Evolutionary conservation across 371 early-diverging fungal species (phyloP).

Genomic region (Mortierella sp.): DNA sequence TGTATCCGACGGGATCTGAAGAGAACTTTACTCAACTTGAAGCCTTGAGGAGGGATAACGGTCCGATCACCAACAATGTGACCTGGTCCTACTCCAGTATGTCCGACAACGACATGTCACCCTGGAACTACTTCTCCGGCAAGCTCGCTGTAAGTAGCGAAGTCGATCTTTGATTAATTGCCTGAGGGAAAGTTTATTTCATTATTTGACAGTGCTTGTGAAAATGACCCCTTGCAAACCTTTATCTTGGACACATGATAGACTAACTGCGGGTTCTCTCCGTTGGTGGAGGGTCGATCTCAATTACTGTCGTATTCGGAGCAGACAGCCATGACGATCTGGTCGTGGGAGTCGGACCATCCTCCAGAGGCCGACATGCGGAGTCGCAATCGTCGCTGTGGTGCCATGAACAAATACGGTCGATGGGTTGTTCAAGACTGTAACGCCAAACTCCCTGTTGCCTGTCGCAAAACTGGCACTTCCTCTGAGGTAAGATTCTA

Average conservation of each 20-base stretch:
- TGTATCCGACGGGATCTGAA: conserved; percentile 42
- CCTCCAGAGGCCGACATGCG: conserved; percentile 26
- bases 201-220: neutral
- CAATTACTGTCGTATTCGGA: conserved; percentile 35
- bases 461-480: conserved; percentile 43
- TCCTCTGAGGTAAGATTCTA: conserved; percentile 25
- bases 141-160: conserved; percentile 37
- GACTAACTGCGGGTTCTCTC: conserved; percentile 41
- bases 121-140: conserved; percentile 34
- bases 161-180: neutral
- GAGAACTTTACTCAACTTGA: neutral
- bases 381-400: conserved; percentile 40
- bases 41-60: neutral
- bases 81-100: conserved; percentile 46
- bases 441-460: conserved; percentile 44
- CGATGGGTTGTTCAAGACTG: conserved; percentile 54
- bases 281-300: conserved; percentile 16
- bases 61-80: neutral
- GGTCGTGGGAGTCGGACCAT: conserved; percentile 55
- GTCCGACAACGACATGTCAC: conserved; percentile 29
- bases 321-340: conserved; percentile 41
- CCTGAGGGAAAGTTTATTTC: neutral
- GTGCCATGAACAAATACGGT: conserved; percentile 49
- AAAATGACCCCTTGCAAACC: neutral
- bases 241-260: conserved; percentile 10